These are phyloP conservation scores for Lippia alba DNA, from an alignment of 305 asterid genomes.

Conservation along the genomic window DNA sequence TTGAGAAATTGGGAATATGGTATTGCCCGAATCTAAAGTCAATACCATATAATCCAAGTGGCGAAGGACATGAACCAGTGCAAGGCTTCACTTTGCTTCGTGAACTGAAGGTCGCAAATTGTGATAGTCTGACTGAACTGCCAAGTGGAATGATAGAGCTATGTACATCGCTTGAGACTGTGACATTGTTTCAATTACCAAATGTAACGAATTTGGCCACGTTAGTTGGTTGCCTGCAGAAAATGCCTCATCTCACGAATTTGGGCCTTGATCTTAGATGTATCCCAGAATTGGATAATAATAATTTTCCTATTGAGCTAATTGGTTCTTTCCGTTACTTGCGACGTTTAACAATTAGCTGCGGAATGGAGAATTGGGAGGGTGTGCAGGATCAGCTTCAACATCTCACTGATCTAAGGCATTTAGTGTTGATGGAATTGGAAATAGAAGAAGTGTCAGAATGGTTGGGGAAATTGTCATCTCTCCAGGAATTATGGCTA, in stretches of 20 bases:
- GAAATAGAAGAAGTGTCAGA: constrained; percentile 33
- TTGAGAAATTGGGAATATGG: too few relatives aligned
- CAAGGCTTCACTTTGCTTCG: too few relatives aligned
- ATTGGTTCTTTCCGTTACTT: constrained; percentile 11
- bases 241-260: neutral
- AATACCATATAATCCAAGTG: too few relatives aligned
- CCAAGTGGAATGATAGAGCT: too few relatives aligned
- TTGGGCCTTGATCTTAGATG: neutral
- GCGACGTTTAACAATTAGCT: constrained; percentile 3
- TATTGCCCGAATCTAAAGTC: too few relatives aligned
- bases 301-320: neutral
- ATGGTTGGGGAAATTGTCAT: constrained; percentile 30
- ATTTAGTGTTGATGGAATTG: neutral
- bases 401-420: constrained; percentile 18
- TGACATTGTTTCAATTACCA: too few relatives aligned
- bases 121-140: neutral
- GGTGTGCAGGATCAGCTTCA: constrained; percentile 10
- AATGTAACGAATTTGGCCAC: neutral
- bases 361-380: constrained; percentile 12
- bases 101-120: too few relatives aligned
- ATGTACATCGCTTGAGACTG: too few relatives aligned
- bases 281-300: neutral
- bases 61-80: too few relatives aligned
- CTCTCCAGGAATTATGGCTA: neutral
- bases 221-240: neutral